phyloP scores from a whole-genome alignment of 805 yeast species.

The Metschnikowia amazonensis region DNA sequence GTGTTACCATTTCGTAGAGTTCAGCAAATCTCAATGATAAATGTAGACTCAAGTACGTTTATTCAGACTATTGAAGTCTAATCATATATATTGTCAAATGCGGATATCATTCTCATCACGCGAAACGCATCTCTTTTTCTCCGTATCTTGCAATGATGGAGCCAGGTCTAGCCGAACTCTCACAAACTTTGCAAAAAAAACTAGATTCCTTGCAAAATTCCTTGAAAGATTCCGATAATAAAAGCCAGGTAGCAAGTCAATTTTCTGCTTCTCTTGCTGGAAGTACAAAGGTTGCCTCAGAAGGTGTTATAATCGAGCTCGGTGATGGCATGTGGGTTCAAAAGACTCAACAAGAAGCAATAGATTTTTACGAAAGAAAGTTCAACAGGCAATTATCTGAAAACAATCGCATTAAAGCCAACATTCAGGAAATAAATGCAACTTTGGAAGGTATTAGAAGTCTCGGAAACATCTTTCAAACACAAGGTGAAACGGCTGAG shows the following conservation, averaged over 20 bases:
- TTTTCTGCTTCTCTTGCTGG: neutral
- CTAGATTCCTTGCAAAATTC: neutral
- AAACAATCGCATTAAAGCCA: conserved; percentile 35
- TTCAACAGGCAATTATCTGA: conserved; percentile 32
- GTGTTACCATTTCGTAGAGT: neutral
- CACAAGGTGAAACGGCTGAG: conserved; percentile 4
- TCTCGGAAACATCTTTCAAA: neutral
- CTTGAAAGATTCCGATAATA: neutral
- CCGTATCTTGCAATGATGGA: conserved; percentile 1
- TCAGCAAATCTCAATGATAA: neutral
- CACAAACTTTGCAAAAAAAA: neutral
- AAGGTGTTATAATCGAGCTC: conserved; percentile 6
- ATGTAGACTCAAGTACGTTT: neutral
- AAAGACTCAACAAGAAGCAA: conserved; percentile 23
- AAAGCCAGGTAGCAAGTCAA: neutral
- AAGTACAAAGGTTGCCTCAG: neutral
- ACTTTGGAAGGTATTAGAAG: neutral
- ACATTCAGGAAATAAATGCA: conserved; percentile 22
- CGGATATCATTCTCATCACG: neutral
- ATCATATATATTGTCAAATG: neutral
- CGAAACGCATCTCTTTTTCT: conserved; percentile 3
- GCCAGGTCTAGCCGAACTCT: neutral
- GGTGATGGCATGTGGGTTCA: conserved; percentile 10
- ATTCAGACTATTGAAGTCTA: neutral
- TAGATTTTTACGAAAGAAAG: conserved; percentile 24